Conservation (phyloP, 495 filamentous ascomycete genomes). For the Neurospora intermedia region DNA sequence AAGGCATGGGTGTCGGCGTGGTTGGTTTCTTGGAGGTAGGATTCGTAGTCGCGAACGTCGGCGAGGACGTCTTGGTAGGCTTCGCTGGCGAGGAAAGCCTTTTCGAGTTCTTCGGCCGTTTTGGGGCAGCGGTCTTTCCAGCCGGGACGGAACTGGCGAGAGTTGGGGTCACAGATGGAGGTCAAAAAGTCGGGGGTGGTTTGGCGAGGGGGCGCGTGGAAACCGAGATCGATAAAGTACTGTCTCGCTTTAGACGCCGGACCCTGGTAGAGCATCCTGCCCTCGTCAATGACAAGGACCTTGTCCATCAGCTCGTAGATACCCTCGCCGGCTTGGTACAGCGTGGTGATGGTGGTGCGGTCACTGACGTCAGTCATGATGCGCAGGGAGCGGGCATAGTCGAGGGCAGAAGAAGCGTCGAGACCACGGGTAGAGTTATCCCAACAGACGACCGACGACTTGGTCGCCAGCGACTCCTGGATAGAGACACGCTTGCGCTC, state of each 20-base stretch:
- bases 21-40: constrained; percentile 19
- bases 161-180: constrained; percentile 55
- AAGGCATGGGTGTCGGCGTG: constrained; percentile 36
- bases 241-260: constrained; percentile 44
- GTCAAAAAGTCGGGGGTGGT: constrained; percentile 65
- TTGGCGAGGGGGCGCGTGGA: constrained; percentile 41
- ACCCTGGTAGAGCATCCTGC: constrained; percentile 60
- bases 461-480: constrained; percentile 37
- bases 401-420: constrained; percentile 68
- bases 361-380: constrained; percentile 78
- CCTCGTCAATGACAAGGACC: constrained; percentile 54
- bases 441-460: constrained; percentile 44
- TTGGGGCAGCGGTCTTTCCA: constrained; percentile 56
- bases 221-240: constrained; percentile 54
- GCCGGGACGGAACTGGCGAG: constrained; percentile 49
- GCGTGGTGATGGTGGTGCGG: constrained; percentile 69
- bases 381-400: constrained; percentile 66
- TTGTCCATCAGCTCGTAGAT: constrained; percentile 77
- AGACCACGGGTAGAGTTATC: constrained; percentile 74
- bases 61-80: constrained; percentile 37
- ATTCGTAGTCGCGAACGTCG: constrained; percentile 40
- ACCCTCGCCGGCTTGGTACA: constrained; percentile 76
- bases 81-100: constrained; percentile 46
- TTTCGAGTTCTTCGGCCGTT: constrained; percentile 59
- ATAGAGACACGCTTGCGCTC: constrained; percentile 48